Conservation (phyloP, 352 stramenopile genomes). For the Pythium rishiriense region DNA sequence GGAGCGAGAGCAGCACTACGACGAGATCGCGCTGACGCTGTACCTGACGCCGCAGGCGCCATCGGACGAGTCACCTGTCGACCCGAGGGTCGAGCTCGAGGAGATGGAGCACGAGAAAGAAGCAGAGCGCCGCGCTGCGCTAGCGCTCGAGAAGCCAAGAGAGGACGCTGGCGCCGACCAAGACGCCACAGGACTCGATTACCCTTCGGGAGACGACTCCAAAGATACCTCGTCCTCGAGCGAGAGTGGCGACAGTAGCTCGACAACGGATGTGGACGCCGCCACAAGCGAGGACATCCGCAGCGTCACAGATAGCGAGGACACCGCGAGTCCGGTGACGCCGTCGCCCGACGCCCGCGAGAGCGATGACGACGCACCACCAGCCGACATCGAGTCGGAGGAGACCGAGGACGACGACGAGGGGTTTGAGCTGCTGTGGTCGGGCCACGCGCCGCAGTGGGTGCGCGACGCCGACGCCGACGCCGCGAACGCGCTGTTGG, state of each 20-base stretch:
- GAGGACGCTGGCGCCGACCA: neutral
- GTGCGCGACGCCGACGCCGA: constrained; percentile 29
- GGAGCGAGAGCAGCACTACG: neutral
- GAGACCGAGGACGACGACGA: constrained; percentile 10
- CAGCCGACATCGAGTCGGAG: neutral
- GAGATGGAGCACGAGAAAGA: constrained; percentile 44
- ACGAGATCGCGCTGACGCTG: constrained; percentile 8
- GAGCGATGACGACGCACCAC: too few species aligned
- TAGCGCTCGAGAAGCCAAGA: neutral
- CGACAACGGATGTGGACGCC: neutral
- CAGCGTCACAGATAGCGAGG: neutral
- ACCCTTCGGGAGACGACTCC: too few species aligned
- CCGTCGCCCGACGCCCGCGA: neutral
- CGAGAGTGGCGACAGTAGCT: neutral
- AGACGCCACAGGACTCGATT: neutral
- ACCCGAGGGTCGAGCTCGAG: constrained; percentile 62
- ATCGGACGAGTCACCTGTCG: constrained; percentile 33
- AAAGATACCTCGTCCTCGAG: too few species aligned
- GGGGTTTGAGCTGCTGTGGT: constrained; percentile 10
- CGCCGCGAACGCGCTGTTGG: constrained; percentile 47
- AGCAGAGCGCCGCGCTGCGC: neutral
- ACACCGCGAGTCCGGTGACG: neutral
- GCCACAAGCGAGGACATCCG: neutral
- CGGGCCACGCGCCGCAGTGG: constrained; percentile 5
- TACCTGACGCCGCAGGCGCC: constrained; percentile 12